Conservation (phyloP, 768 basidiomycete species). For the Podaxis sp. region DNA sequence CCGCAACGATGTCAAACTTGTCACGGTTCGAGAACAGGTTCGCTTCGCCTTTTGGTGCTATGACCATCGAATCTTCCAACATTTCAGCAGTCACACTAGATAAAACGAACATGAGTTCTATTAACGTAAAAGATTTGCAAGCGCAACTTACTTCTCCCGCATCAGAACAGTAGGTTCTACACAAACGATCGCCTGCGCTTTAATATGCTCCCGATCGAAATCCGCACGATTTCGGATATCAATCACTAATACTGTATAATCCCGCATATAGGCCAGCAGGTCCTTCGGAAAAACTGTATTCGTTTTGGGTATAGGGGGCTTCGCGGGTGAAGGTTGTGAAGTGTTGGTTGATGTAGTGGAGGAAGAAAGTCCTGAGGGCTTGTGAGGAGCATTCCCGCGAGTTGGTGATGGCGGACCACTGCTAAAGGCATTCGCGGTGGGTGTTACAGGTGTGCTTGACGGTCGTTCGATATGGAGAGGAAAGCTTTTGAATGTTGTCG, state of each 20-base stretch:
- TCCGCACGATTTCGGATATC: constrained; percentile 81
- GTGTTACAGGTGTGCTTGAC: constrained; percentile 69
- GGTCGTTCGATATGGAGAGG: constrained; percentile 51
- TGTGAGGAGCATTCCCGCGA: constrained; percentile 26
- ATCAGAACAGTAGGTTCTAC: constrained; percentile 78
- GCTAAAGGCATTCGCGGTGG: constrained; percentile 50
- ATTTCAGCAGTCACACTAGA: constrained; percentile 60
- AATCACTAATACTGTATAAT: constrained; percentile 68
- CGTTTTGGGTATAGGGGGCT: constrained; percentile 46
- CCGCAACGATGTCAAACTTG: constrained; percentile 83
- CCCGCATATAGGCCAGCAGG: constrained; percentile 53
- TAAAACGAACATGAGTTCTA: constrained; percentile 6
- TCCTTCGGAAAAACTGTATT: constrained; percentile 61
- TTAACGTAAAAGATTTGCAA: constrained; percentile 1
- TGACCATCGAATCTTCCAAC: constrained; percentile 72
- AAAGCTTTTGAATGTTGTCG: constrained; percentile 35
- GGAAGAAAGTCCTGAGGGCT: constrained; percentile 34
- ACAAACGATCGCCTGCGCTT: constrained; percentile 68
- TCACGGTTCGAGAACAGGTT: constrained; percentile 81
- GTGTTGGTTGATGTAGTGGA: constrained; percentile 21
- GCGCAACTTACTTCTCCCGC: constrained; percentile 58
- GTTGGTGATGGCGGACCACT: constrained; percentile 65
- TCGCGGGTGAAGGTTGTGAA: constrained; percentile 33
- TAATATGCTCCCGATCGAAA: constrained; percentile 74
- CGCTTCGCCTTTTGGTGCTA: constrained; percentile 69